Evolutionary conservation across 2,329 filamentous ascomycete species (phyloP).

Genomic region (Lachnellula occidentalis): DNA sequence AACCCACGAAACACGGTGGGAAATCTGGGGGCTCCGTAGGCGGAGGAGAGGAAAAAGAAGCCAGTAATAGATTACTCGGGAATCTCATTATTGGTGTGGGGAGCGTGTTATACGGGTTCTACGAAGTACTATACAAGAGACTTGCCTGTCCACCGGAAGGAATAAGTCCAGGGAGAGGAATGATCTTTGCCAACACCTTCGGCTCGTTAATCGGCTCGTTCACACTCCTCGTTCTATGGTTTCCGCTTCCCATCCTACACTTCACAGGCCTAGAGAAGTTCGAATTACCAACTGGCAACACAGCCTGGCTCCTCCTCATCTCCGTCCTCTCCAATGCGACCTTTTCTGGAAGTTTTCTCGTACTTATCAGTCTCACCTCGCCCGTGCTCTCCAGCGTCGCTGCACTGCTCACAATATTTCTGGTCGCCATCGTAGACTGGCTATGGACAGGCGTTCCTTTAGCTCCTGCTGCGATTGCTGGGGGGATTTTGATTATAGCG

Average conservation of each 20-base stretch:
- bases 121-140: conserved; percentile 95
- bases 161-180: conserved; percentile 75
- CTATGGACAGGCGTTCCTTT: conserved; percentile 72
- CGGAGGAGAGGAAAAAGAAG: conserved; percentile 41
- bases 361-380: conserved; percentile 86
- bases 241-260: conserved; percentile 83
- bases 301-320: conserved; percentile 73
- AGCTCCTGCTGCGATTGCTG: conserved; percentile 67
- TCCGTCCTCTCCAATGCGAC: conserved; percentile 82
- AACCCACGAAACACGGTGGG: conserved; percentile 45
- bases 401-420: conserved; percentile 90
- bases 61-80: conserved; percentile 67
- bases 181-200: conserved; percentile 92
- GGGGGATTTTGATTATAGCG: conserved; percentile 80
- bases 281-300: conserved; percentile 70
- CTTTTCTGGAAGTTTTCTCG: conserved; percentile 89
- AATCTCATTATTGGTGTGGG: conserved; percentile 91
- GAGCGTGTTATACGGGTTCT: conserved; percentile 89
- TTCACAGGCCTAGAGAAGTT: conserved; percentile 74
- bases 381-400: conserved; percentile 91
- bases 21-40: conserved; percentile 51
- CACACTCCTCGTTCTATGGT: conserved; percentile 83
- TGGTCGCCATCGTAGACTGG: conserved; percentile 91
- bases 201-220: conserved; percentile 82
- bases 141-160: conserved; percentile 90